phyloP scores from a whole-genome alignment of 768 basidiomycete species.

The Tricholoma terreum region DNA sequence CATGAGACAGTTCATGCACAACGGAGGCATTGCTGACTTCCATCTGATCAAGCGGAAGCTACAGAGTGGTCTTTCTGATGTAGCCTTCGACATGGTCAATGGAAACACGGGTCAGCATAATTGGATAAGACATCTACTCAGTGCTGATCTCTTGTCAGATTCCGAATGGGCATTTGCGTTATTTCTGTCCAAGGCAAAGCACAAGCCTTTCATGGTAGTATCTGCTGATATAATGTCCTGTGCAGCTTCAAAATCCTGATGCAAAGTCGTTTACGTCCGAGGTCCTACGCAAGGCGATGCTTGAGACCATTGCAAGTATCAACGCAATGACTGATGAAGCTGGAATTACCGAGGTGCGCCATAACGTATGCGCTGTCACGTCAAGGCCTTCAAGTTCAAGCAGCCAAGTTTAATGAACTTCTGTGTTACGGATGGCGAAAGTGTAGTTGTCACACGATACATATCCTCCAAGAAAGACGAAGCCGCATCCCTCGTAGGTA shows the following conservation, averaged over 20 bases:
- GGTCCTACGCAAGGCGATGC: slow-evolving; percentile 79
- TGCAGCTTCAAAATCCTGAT: slow-evolving; percentile 75
- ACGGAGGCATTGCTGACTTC: slow-evolving; percentile 91
- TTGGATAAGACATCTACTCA: neutral
- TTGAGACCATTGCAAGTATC: slow-evolving; percentile 77
- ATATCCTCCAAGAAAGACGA: slow-evolving; percentile 90
- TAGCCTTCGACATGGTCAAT: slow-evolving; percentile 80
- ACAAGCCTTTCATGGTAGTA: neutral
- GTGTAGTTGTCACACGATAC: slow-evolving; percentile 91
- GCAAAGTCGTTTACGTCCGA: slow-evolving; percentile 72
- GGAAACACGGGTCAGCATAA: slow-evolving; percentile 79
- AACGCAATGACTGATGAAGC: slow-evolving; percentile 74
- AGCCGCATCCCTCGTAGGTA: slow-evolving; percentile 79
- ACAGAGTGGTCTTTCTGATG: slow-evolving; percentile 74
- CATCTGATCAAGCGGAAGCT: slow-evolving; percentile 73
- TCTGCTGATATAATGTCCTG: slow-evolving; percentile 7
- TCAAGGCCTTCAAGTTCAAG: neutral
- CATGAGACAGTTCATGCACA: slow-evolving; percentile 85
- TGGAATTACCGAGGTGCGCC: slow-evolving; percentile 63
- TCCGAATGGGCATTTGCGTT: slow-evolving; percentile 97
- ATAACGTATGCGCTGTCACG: neutral
- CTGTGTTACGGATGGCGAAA: slow-evolving; percentile 93
- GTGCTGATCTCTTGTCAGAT: slow-evolving; percentile 43
- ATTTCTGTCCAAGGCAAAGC: slow-evolving; percentile 72
- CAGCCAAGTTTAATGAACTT: slow-evolving; percentile 94